Conservation (phyloP, 2,329 filamentous ascomycete genomes). For the Rhinocladiella mackenziei region DNA sequence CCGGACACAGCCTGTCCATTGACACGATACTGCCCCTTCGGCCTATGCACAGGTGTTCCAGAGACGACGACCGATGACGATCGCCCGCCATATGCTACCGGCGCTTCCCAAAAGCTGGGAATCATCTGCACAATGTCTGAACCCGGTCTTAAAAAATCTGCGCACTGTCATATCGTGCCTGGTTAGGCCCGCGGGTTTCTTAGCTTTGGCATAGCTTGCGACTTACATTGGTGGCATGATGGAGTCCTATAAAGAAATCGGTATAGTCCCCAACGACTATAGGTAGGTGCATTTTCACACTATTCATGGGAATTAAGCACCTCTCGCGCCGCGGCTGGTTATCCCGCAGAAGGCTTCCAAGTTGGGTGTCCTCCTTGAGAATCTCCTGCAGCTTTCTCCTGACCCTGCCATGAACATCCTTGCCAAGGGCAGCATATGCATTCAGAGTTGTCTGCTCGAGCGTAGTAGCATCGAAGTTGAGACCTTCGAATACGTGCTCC, state of each 20-base stretch:
- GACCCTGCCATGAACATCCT: conserved; percentile 37
- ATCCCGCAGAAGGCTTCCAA: conserved; percentile 3
- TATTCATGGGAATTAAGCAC: conserved; percentile 33
- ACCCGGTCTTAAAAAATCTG: conserved; percentile 70
- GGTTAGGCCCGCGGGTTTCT: not conserved
- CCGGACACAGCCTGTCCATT: conserved; percentile 42
- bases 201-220: not conserved
- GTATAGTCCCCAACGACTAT: conserved; percentile 54
- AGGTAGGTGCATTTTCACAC: conserved; percentile 52
- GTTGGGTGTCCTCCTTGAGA: conserved; percentile 2
- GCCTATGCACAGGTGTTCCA: conserved; percentile 44
- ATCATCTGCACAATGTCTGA: conserved; percentile 33
- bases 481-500: not conserved
- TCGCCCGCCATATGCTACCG: conserved; percentile 18
- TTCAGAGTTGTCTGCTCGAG: conserved; percentile 41
- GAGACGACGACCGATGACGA: conserved; percentile 74
- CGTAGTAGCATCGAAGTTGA: not conserved
- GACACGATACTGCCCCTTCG: conserved; percentile 5
- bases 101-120: conserved; percentile 10
- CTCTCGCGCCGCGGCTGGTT: not conserved
- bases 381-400: conserved; percentile 37
- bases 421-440: conserved; percentile 46
- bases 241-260: conserved; percentile 54
- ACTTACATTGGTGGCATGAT: conserved; percentile 51
- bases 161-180: conserved; percentile 43